Base-by-base conservation (phyloP, 257 asterid species). In the Ocimum tenuiflorum region DNA sequence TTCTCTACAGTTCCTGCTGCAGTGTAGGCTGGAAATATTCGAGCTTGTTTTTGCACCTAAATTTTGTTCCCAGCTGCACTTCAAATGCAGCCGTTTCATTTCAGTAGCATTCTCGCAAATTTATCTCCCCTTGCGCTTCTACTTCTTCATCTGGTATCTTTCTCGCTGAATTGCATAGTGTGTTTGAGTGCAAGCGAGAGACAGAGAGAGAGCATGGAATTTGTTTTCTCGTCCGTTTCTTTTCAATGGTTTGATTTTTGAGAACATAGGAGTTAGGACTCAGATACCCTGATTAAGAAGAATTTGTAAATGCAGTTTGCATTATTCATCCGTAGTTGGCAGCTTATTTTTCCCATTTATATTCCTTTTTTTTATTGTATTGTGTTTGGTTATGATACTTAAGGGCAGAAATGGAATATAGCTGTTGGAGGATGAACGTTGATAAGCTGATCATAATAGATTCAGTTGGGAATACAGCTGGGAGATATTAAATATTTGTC, bases 11-110 rank as follows among this genome's bases (percentile, higher is more conserved):
- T 78, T 74, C 73, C 54, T 71, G 72, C 74, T 58, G 70, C 70
- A 80, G 75, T 9, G 54, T 81, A 45, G 80, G 84, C 18, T 80
- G 83, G 89, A 80, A 75, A 69, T 69, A 84, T 0, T 82, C 88
- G 57, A 87, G 81, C 82, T 77, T 73, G 76, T 79, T 85, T 76
- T 42, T 78, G 35, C 69, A 78, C 59, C 72, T 71, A 7, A 78
- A 75, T 67, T 76, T 70, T 3, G 20, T 19, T 9, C 61, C 83
- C 29, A 55, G 49, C 64, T 60, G 36, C 64, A 57, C 57, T 50
- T 57, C 73, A 42, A 64, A 70, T 50, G 75, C 65, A 61, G 58
- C 23, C 38, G 65, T 63, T 54, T 56, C 67, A 52, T 63, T 84
- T 43, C 45, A 29, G 45, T 73, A 62, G 61, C 58, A 50, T 58